phyloP scores from a whole-genome alignment of 257 asterid species.

The Leptodermis oblonga region DNA sequence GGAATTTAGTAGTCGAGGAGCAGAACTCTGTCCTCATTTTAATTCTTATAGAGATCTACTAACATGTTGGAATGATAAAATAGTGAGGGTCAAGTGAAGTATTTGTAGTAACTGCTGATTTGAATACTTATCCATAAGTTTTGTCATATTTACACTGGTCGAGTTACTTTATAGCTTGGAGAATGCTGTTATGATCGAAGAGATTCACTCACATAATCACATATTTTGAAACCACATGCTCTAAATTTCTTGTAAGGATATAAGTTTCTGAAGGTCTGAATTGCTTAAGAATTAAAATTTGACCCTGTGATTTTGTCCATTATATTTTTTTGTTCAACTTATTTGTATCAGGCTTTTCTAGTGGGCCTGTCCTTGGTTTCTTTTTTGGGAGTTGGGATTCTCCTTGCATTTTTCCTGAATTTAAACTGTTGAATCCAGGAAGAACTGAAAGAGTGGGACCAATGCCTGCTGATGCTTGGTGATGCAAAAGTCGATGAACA shows the following conservation, averaged over 20 bases:
- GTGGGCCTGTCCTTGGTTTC: not conserved
- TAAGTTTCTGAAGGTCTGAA: not conserved
- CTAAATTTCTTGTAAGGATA: not conserved
- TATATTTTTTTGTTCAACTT: not conserved
- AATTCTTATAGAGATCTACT: no score
- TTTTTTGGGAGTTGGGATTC: not conserved
- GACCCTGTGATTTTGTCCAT: not conserved
- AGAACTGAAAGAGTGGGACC: constrained; percentile 97
- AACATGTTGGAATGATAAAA: not conserved
- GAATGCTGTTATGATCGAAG: not conserved
- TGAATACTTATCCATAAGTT: not conserved
- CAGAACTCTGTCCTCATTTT: no score
- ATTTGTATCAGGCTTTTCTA: not conserved
- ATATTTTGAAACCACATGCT: not conserved
- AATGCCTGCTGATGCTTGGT: constrained; percentile 88
- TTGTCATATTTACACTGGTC: not conserved
- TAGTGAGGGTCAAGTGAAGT: not conserved
- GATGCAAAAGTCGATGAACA: constrained; percentile 92
- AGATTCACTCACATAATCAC: no score
- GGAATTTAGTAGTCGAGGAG: no score
- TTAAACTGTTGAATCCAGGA: constrained; percentile 42
- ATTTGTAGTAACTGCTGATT: not conserved
- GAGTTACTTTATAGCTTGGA: not conserved
- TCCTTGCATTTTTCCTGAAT: constrained; percentile 1
- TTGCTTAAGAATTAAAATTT: not conserved